A percentile compares a stretch with the other conserved stretches of the same genome.
Evolutionary conservation across 2,329 filamentous ascomycete species (phyloP).

Genomic region (Dothideomycetes sp.): DNA sequence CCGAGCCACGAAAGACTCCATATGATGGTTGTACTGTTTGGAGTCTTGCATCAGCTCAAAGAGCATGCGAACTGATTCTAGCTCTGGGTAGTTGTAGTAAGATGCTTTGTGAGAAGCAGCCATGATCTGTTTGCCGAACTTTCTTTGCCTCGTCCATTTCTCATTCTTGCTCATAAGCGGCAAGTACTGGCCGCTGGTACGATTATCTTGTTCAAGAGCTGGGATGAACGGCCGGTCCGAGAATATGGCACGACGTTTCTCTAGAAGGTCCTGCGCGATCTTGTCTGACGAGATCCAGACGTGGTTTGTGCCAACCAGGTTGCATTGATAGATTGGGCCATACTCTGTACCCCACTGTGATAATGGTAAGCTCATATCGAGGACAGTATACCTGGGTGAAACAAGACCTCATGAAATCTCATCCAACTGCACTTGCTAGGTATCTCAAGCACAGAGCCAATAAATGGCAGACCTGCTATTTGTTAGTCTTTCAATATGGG

Average conservation of each 20-base stretch:
- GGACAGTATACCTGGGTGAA: too few species aligned
- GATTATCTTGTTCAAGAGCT: slow-evolving; percentile 31
- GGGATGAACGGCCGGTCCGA: slow-evolving; percentile 36
- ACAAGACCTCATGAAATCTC: slow-evolving; percentile 36
- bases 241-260: slow-evolving; percentile 34
- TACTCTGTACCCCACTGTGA: slow-evolving; percentile 32
- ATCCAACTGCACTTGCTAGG: slow-evolving; percentile 31
- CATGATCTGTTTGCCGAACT: slow-evolving; percentile 35
- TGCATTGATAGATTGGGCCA: slow-evolving; percentile 33
- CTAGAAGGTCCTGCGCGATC: slow-evolving; percentile 30
- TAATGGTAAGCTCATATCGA: too few species aligned
- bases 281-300: slow-evolving; percentile 33
- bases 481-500: too few species aligned
- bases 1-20: slow-evolving; percentile 33
- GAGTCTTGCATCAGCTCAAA: slow-evolving; percentile 32
- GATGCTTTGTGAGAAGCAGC: slow-evolving; percentile 27
- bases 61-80: slow-evolving; percentile 33
- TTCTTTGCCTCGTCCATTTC: slow-evolving; percentile 28
- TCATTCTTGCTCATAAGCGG: slow-evolving; percentile 31
- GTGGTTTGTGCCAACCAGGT: slow-evolving; percentile 32
- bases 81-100: slow-evolving; percentile 32
- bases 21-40: slow-evolving; percentile 28
- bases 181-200: slow-evolving; percentile 33
- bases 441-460: slow-evolving; percentile 30
- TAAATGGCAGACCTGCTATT: slow-evolving; percentile 31